Conservation (phyloP, 2,329 filamentous ascomycete genomes). For the Coccinonectria pachysandricola region DNA sequence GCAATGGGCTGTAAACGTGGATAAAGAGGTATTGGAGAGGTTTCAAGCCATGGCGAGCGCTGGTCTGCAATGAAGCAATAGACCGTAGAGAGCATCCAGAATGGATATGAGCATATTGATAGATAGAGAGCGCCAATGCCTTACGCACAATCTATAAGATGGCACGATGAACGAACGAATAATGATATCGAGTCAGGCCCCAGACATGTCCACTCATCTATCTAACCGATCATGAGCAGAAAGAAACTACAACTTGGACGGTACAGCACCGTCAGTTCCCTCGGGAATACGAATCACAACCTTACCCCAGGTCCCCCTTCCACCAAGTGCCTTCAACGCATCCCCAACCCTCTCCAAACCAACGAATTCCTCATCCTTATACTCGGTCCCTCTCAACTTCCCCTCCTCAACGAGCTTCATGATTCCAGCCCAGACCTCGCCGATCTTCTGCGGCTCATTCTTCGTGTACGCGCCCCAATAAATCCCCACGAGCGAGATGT, state of each 20-base stretch:
- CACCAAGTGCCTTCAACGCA: constrained; percentile 67
- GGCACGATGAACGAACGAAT: constrained; percentile 11
- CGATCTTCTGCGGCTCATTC: constrained; percentile 61
- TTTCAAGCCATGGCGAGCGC: constrained; percentile 35
- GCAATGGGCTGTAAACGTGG: constrained; percentile 64
- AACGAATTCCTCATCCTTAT: constrained; percentile 69
- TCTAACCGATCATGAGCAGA: too few species aligned
- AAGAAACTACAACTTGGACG: too few species aligned
- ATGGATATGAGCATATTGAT: too few species aligned
- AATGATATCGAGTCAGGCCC: too few species aligned
- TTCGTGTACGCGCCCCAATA: constrained; percentile 82
- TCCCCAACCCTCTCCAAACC: constrained; percentile 70
- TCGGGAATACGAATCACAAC: constrained; percentile 83
- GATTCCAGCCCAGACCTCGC: constrained; percentile 71
- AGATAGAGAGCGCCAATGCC: too few species aligned
- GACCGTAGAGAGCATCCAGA: too few species aligned
- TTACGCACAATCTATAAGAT: constrained; percentile 7
- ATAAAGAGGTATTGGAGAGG: constrained; percentile 57
- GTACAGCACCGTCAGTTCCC: too few species aligned
- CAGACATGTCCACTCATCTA: too few species aligned
- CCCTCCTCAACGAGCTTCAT: constrained; percentile 66
- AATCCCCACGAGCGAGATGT: constrained; percentile 79
- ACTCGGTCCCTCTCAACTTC: constrained; percentile 74
- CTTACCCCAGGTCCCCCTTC: constrained; percentile 87
- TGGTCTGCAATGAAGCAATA: too few species aligned